Evolutionary conservation across 1,284 basidiomycete genomes (phyloP).

Genomic region (Gyrodon tennesseensis): DNA sequence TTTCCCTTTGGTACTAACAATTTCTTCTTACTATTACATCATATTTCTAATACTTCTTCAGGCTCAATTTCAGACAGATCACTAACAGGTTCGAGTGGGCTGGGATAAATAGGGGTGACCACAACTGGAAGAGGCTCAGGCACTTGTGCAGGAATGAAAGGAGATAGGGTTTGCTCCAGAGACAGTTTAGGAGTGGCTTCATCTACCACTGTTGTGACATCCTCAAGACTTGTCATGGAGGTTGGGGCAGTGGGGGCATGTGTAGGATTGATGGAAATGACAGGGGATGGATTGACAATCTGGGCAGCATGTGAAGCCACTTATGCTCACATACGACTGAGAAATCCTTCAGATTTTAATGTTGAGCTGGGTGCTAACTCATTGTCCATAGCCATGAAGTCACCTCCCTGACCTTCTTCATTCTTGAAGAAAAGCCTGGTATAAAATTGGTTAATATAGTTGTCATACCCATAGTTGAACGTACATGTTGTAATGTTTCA

Average conservation of each 20-base stretch:
- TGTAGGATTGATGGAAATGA: neutral
- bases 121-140: neutral
- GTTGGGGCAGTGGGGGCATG: too few species aligned
- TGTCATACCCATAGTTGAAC: neutral
- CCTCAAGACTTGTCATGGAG: neutral
- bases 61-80: neutral
- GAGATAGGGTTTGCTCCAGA: neutral
- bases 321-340: neutral
- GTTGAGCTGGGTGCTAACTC: neutral
- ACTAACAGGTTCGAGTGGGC: neutral
- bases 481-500: neutral
- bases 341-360: neutral
- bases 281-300: neutral
- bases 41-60: neutral
- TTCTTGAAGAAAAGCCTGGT: slow-evolving; percentile 6
- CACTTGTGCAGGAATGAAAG: neutral
- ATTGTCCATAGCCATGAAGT: neutral
- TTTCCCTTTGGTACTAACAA: neutral
- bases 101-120: too few species aligned
- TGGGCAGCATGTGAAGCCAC: neutral
- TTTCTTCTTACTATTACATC: neutral
- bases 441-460: neutral
- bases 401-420: neutral
- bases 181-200: neutral
- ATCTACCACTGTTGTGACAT: neutral